Conservation (phyloP, 2,329 filamentous ascomycete genomes). For the Scolecobasidium constrictum region DNA sequence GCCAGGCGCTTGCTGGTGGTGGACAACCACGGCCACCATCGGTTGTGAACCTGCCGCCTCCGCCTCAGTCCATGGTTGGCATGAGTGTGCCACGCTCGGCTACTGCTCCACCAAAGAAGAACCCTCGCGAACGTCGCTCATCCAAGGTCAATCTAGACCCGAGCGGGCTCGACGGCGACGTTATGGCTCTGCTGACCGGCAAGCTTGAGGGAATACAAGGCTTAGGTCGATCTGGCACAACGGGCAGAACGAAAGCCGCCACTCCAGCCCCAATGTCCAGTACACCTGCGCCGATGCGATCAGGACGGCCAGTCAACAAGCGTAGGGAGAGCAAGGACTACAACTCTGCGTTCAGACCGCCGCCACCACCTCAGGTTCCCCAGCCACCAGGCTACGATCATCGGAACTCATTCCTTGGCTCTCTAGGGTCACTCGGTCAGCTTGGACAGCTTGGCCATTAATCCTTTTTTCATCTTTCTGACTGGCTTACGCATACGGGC, state of each 20-base stretch:
- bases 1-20: not conserved
- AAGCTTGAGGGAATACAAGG: slow-evolving; percentile 2
- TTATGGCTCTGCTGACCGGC: not conserved
- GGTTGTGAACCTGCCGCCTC: slow-evolving; percentile 1
- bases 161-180: not conserved
- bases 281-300: not conserved
- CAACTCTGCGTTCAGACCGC: not conserved
- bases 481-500: not conserved
- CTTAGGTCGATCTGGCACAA: slow-evolving; percentile 2
- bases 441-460: not conserved
- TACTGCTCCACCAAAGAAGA: slow-evolving; percentile 1
- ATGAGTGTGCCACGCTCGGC: not conserved
- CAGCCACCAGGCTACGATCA: slow-evolving; percentile 4
- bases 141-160: not conserved
- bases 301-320: slow-evolving; percentile 4
- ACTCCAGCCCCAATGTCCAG: slow-evolving; percentile 1
- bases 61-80: slow-evolving; percentile 1
- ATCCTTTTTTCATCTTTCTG: too few relatives aligned
- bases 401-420: not conserved
- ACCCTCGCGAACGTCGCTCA: slow-evolving; percentile 1
- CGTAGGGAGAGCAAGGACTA: slow-evolving; percentile 10
- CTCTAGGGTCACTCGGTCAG: not conserved
- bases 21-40: slow-evolving; percentile 2
- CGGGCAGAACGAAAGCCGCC: slow-evolving; percentile 4
- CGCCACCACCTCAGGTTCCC: slow-evolving; percentile 6